Evolutionary conservation across 2,329 filamentous ascomycete genomes (phyloP).

Genomic region (Canariomyces notabilis): DNA sequence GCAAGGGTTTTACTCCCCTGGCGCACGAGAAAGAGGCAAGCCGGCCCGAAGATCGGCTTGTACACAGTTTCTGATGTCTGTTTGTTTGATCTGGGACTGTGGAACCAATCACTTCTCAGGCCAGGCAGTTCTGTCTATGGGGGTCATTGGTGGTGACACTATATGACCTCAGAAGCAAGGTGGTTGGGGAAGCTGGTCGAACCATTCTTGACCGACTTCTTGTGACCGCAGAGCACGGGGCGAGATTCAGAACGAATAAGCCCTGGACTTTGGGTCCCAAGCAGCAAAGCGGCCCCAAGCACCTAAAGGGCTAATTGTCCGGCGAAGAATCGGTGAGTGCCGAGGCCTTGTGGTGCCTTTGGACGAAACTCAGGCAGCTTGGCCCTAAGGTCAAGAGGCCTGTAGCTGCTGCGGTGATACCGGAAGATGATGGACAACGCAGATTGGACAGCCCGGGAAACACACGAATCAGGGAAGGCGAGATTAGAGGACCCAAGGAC

Average conservation of each 20-base stretch:
- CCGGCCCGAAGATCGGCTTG: background rate
- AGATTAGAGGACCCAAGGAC: slow-evolving; percentile 11
- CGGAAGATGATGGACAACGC: slow-evolving; percentile 9
- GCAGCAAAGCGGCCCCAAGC: no score
- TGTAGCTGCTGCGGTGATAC: slow-evolving; percentile 2
- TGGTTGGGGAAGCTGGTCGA: background rate
- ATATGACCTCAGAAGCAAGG: background rate
- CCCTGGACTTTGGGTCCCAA: no score
- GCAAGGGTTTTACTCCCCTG: background rate
- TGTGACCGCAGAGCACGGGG: background rate
- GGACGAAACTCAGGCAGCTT: no score
- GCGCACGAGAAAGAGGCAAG: background rate
- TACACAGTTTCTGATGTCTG: background rate
- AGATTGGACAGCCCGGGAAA: slow-evolving; percentile 7
- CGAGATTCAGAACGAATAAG: background rate
- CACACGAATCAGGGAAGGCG: slow-evolving; percentile 3
- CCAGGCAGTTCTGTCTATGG: background rate
- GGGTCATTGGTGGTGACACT: background rate
- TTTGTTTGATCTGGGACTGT: no score
- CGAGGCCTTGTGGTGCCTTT: no score
- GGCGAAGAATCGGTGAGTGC: no score
- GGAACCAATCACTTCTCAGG: background rate
- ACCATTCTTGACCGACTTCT: background rate
- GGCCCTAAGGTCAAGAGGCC: background rate
- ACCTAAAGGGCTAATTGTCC: no score